Base-by-base conservation (phyloP, 352 stramenopile species). In the Phytophthora lateralis region DNA sequence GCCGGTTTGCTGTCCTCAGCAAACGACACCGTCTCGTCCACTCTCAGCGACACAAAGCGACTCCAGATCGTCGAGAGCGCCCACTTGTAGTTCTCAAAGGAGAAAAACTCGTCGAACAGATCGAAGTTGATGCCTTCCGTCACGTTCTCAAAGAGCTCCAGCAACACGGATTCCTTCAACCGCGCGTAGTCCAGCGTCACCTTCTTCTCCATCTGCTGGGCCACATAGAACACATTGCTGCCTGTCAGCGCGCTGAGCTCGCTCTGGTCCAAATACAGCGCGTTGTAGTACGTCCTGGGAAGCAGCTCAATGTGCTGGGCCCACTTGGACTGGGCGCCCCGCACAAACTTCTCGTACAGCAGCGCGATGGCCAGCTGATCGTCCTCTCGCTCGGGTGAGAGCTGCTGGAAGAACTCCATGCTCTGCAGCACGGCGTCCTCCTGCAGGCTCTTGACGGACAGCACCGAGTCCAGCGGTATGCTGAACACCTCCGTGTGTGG, bases 61-160 rank as follows among this genome's bases (percentile, higher is more conserved):
- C 85, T 95, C 85, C 85, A 95, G 66, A 95, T 89, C 34, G 83
- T 92, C 12, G 85, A 92, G n/a, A 95, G 52, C 26, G 83, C 85
- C 85, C 85, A 95, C 53, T 87, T 81, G 71, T 91, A 95, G 59
- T 83, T 77, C 1, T 86, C 73, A 15, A 90, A 70, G 3, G 82
- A 91, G 47, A 92, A 91, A 21, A 49, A 73, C 20, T 72, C 57
- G 10, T 78, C 53, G 17, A 83, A 76, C 2, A 49, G 50, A 14
- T 69, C 62, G 1, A 76, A 17, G 21, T 55, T 73, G 38, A 72
- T 58, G n/a, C 46, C 58, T 15, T 61, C 60, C 0, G 57, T 43
- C 15, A 87, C 20, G 10, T 78, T 70, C 15, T 82, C 72, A 39
- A 85, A 75, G 17, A 91, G 55, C 32, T 87, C 71, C n/a, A 76